These are phyloP conservation scores for Aspergillus steynii DNA, from an alignment of 495 filamentous ascomycete genomes.

Conservation along the genomic window DNA sequence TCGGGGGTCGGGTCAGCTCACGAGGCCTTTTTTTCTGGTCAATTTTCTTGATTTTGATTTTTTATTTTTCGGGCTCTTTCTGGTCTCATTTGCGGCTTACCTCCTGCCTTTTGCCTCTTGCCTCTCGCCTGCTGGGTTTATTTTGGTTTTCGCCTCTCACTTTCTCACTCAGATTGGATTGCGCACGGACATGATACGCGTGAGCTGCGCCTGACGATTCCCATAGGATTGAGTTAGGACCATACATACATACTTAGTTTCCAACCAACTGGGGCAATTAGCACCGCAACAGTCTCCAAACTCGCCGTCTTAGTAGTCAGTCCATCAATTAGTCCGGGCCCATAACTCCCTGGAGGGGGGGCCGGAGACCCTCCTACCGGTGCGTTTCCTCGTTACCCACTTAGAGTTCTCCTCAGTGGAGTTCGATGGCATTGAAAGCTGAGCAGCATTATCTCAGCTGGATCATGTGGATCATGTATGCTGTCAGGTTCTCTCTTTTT, in stretches of 20 bases:
- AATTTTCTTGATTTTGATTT: too few relatives aligned
- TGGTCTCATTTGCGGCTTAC: too few relatives aligned
- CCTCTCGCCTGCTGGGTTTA: too few relatives aligned
- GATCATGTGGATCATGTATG: conserved; percentile 37
- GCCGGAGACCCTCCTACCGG: conserved; percentile 4
- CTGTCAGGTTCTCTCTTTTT: conserved; percentile 28
- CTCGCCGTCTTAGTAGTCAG: too few relatives aligned
- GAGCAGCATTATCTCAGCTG: conserved; percentile 14
- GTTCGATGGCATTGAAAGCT: conserved; percentile 24
- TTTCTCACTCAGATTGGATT: conserved; percentile 6
- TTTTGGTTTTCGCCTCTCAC: neutral
- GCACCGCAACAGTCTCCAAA: conserved; percentile 7
- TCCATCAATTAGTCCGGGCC: conserved; percentile 11
- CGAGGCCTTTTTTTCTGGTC: conserved; percentile 17
- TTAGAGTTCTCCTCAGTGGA: conserved; percentile 26
- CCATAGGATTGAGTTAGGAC: conserved; percentile 2
- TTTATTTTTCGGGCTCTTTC: too few relatives aligned
- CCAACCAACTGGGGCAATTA: too few relatives aligned
- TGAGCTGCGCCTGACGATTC: conserved; percentile 24
- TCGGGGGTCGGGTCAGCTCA: conserved; percentile 24
- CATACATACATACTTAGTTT: neutral
- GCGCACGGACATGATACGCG: conserved; percentile 30
- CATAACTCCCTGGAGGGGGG: conserved; percentile 10
- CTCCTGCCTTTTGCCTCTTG: too few relatives aligned
- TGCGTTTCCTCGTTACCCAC: conserved; percentile 17